Evolutionary conservation across 441 rosid species (phyloP).

Genomic region (Populus trichocarpa): DNA sequence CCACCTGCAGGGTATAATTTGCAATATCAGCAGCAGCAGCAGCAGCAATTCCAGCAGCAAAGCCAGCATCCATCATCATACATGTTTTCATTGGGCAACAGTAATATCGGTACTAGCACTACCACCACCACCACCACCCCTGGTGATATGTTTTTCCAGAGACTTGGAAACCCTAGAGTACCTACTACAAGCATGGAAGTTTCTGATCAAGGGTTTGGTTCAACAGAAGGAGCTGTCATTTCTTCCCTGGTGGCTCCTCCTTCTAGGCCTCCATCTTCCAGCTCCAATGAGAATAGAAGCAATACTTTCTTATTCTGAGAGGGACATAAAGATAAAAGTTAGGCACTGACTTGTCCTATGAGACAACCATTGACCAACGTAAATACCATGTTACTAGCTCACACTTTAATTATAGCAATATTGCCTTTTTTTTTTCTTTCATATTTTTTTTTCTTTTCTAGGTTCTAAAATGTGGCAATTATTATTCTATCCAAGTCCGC

Average conservation of each 20-base stretch:
- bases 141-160: constrained; percentile 25
- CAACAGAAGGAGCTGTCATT: background rate
- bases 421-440: background rate
- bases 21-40: constrained; percentile 34
- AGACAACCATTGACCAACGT: constrained; percentile 33
- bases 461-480: background rate
- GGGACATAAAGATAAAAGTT: constrained; percentile 38
- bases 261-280: constrained; percentile 2
- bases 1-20: constrained; percentile 23
- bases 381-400: background rate
- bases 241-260: constrained; percentile 12
- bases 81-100: constrained; percentile 36
- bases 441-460: background rate
- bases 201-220: constrained; percentile 11
- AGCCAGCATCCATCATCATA: constrained; percentile 16
- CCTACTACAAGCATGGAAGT: constrained; percentile 10
- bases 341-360: constrained; percentile 45
- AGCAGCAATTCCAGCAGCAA: constrained; percentile 20
- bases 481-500: background rate
- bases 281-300: constrained; percentile 31
- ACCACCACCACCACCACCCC: background rate
- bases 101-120: background rate
- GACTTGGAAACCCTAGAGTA: constrained; percentile 16
- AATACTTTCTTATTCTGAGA: constrained; percentile 35
- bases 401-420: background rate